Evolutionary conservation across 148 eudicot genomes (phyloP).

Genomic region (Fallopia convolvulus): DNA sequence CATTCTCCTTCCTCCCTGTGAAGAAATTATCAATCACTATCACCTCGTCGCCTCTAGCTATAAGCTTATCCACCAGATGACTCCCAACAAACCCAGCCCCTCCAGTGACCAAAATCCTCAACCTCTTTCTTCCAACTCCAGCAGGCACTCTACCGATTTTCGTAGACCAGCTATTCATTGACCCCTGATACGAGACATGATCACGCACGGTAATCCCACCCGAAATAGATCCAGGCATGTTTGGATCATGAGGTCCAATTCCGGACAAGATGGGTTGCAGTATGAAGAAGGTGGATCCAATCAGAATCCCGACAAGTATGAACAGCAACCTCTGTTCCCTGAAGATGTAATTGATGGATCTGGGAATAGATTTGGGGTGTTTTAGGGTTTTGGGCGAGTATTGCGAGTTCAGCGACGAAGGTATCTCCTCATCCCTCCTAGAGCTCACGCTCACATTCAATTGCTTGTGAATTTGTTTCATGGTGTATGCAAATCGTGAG

Average conservation of each 20-base stretch:
- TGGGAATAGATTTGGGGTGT: slow-evolving; percentile 45
- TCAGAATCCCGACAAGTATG: slow-evolving; percentile 56
- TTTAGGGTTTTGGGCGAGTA: slow-evolving; percentile 78
- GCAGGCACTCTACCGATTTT: slow-evolving; percentile 57
- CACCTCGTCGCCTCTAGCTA: slow-evolving; percentile 76
- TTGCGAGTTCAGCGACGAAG: slow-evolving; percentile 6
- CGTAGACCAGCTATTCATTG: slow-evolving; percentile 13
- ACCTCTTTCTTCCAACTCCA: slow-evolving; percentile 62
- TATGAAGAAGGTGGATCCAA: slow-evolving; percentile 51
- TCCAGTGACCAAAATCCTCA: slow-evolving; percentile 85
- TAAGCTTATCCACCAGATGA: slow-evolving; percentile 75
- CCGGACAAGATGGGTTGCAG: slow-evolving; percentile 22
- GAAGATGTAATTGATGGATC: slow-evolving; percentile 58
- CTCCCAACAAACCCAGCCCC: slow-evolving; percentile 93
- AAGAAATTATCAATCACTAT: slow-evolving; percentile 91
- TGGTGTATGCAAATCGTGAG: not conserved
- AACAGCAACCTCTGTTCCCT: slow-evolving; percentile 74
- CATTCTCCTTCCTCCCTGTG: slow-evolving; percentile 87
- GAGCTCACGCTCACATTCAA: slow-evolving; percentile 9
- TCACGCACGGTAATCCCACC: slow-evolving; percentile 2
- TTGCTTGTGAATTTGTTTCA: slow-evolving; percentile 15
- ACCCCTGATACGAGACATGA: slow-evolving; percentile 9
- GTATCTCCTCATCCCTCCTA: slow-evolving; percentile 11
- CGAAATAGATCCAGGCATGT: slow-evolving; percentile 16
- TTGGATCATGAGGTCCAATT: slow-evolving; percentile 26